Conservation (phyloP, 1,284 basidiomycete genomes). For the Microbotryomycetes sp. region DNA sequence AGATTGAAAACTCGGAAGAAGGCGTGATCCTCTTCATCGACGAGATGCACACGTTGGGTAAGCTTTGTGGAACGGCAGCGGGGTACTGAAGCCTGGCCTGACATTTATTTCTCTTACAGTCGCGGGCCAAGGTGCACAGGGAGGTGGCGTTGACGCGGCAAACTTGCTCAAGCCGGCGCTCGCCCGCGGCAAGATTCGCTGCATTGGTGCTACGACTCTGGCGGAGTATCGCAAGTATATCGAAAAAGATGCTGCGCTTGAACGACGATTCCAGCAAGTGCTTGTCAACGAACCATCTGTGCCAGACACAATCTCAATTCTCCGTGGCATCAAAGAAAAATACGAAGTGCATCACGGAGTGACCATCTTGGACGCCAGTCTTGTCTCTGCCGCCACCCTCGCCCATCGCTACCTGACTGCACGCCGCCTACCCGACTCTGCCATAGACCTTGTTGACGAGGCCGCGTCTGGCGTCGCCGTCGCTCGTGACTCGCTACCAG, state of each 20-base stretch:
- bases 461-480: slow-evolving; percentile 83
- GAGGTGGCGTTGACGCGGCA: slow-evolving; percentile 50
- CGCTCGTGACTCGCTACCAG: slow-evolving; percentile 87
- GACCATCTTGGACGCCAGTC: slow-evolving; percentile 78
- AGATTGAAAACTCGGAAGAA: slow-evolving; percentile 84
- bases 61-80: no score
- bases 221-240: slow-evolving; percentile 93
- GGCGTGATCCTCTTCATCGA: slow-evolving; percentile 93
- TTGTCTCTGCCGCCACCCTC: slow-evolving; percentile 84
- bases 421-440: slow-evolving; percentile 65
- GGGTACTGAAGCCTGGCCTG: no score
- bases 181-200: slow-evolving; percentile 77
- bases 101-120: slow-evolving; percentile 58
- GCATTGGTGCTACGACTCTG: slow-evolving; percentile 83
- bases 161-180: slow-evolving; percentile 69
- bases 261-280: slow-evolving; percentile 76
- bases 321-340: slow-evolving; percentile 81
- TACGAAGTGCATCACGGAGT: slow-evolving; percentile 77
- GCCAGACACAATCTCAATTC: slow-evolving; percentile 82
- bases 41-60: slow-evolving; percentile 51
- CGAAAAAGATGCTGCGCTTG: slow-evolving; percentile 66
- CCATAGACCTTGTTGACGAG: slow-evolving; percentile 90
- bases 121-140: slow-evolving; percentile 57
- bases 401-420: slow-evolving; percentile 79
- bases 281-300: slow-evolving; percentile 87